Evolutionary conservation across 148 eudicot genomes (phyloP).

Genomic region (Euryodendron excelsum): DNA sequence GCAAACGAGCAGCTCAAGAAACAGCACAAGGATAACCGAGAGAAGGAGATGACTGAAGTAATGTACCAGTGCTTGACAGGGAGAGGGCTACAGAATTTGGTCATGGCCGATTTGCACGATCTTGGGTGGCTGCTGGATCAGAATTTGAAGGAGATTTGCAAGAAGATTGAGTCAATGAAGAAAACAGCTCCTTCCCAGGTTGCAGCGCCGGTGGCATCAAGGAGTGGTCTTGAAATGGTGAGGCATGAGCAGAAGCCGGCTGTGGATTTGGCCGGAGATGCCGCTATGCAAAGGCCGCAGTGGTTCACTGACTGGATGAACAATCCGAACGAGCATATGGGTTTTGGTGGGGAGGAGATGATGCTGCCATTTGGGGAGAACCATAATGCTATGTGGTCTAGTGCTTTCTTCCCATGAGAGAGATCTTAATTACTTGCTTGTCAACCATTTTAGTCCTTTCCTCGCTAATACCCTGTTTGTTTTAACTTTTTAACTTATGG

Average conservation of each 20-base stretch:
- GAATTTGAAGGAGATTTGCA: conserved; percentile 36
- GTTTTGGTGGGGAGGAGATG: conserved; percentile 30
- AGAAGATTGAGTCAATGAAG: too few species aligned
- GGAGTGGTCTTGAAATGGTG: too few species aligned
- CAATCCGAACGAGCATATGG: conserved; percentile 27
- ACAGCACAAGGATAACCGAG: conserved; percentile 35
- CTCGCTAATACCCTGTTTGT: background rate
- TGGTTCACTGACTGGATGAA: conserved; percentile 35
- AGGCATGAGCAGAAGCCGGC: too few species aligned
- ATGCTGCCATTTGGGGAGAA: conserved; percentile 26
- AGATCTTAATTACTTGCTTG: background rate
- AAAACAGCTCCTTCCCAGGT: too few species aligned
- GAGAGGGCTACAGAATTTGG: too few species aligned
- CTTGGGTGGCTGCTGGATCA: background rate
- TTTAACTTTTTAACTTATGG: too few species aligned
- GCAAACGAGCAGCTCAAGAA: conserved; percentile 36
- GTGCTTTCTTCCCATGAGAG: conserved; percentile 31
- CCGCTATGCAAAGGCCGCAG: conserved; percentile 23
- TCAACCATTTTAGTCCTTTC: background rate
- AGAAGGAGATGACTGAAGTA: conserved; percentile 37
- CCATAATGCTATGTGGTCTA: conserved; percentile 29
- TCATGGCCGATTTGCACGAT: too few species aligned
- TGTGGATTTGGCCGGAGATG: background rate
- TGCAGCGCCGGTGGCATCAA: too few species aligned
- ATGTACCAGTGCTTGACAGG: conserved; percentile 40